A percentile compares a stretch with the other conserved stretches of the same genome.
Evolutionary conservation across 148 eudicot genomes (phyloP).

Genomic region (Mesembryanthemum crystallinum): DNA sequence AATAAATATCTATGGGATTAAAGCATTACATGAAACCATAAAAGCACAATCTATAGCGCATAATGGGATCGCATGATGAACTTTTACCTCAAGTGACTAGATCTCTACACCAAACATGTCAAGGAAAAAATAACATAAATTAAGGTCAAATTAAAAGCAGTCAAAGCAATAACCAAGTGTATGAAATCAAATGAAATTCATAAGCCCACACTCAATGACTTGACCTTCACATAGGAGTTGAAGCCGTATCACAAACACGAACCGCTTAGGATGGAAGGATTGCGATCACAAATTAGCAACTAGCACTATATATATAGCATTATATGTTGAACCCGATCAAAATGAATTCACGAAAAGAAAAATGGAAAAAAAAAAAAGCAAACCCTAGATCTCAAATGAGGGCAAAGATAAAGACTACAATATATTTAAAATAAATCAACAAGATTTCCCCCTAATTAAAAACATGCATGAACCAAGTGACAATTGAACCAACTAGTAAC

Average conservation of each 20-base stretch:
- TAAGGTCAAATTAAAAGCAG: background rate
- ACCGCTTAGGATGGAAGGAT: background rate
- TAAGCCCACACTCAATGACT: slow-evolving; percentile 21
- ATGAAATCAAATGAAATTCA: slow-evolving; percentile 3
- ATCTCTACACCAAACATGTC: background rate
- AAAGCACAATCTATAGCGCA: background rate
- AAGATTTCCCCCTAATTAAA: background rate
- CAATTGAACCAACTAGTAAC: background rate
- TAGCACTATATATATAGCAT: background rate
- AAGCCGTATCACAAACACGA: background rate
- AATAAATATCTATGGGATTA: background rate
- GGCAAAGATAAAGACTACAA: background rate
- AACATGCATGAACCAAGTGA: background rate
- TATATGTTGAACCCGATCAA: slow-evolving; percentile 6
- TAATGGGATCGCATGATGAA: background rate
- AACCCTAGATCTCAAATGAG: slow-evolving; percentile 37
- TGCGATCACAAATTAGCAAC: background rate
- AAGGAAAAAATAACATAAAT: background rate
- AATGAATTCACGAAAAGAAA: background rate
- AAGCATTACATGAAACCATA: background rate
- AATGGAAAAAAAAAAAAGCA: background rate
- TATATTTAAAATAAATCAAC: background rate
- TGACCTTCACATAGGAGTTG: slow-evolving; percentile 7
- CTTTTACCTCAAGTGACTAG: background rate
- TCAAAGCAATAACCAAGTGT: slow-evolving; percentile 14